phyloP scores from a whole-genome alignment of 2,329 filamentous ascomycete genomes.

The Helicocarpus griseus region DNA sequence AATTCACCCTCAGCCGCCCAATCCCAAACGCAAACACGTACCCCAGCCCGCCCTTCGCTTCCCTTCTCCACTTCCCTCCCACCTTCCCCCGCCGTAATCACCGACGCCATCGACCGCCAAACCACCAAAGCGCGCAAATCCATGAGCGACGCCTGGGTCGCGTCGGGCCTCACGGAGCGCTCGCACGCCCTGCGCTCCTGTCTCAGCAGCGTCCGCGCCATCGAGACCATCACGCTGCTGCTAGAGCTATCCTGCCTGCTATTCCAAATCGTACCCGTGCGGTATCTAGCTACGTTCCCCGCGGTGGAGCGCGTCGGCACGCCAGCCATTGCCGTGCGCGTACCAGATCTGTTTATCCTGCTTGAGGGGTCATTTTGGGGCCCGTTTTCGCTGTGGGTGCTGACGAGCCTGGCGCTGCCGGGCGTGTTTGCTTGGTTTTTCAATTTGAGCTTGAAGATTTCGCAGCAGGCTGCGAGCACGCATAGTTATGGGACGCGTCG shows the following conservation, averaged over 20 bases:
- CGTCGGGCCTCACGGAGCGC: conserved; percentile 31
- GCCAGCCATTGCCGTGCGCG: conserved; percentile 50
- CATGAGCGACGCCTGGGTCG: conserved; percentile 25
- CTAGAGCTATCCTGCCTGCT: conserved; percentile 65
- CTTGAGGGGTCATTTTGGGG: conserved; percentile 75
- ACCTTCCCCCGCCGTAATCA: conserved; percentile 69
- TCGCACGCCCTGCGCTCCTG: conserved; percentile 56
- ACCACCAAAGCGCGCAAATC: conserved; percentile 29
- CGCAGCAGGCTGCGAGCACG: conserved; percentile 11
- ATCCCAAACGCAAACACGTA: no score
- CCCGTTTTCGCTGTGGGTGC: conserved; percentile 64
- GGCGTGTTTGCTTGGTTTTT: conserved; percentile 73
- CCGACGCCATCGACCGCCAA: conserved; percentile 62
- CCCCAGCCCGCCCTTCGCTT: conserved; percentile 32
- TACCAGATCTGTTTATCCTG: conserved; percentile 74
- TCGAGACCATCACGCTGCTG: conserved; percentile 54
- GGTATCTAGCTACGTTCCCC: conserved; percentile 64
- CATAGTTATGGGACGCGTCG: conserved; percentile 20
- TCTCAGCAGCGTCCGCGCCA: conserved; percentile 58
- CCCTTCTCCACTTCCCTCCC: conserved; percentile 58
- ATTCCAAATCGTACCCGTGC: conserved; percentile 59
- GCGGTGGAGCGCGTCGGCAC: conserved; percentile 48
- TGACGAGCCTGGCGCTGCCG: conserved; percentile 63
- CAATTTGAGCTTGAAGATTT: conserved; percentile 60
- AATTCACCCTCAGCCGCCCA: no score